Percentiles rank a stretch among this genome's conserved stretches.
Conservation (phyloP, 345 rosid genomes). For the Geranium brycei region DNA sequence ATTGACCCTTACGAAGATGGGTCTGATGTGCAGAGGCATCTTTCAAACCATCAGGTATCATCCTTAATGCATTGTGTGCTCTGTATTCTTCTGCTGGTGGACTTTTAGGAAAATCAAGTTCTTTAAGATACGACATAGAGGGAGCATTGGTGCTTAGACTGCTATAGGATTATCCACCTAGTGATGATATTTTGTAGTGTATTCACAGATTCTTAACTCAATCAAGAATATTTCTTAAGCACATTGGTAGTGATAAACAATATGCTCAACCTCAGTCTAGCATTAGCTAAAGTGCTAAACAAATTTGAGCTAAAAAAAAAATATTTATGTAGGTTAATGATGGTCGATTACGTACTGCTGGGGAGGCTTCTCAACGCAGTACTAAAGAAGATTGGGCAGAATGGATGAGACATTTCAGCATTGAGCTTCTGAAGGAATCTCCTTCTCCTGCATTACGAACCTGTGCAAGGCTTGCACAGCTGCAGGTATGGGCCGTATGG, state of each 20-base stretch:
- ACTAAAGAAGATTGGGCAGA: conserved; percentile 99
- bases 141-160: too few species aligned
- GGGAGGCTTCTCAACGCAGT: conserved; percentile 99
- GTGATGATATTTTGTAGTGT: too few species aligned
- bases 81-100: not conserved
- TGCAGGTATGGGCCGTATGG: conserved; percentile 41
- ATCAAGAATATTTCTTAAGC: too few species aligned
- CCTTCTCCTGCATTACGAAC: conserved; percentile 97
- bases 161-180: too few species aligned
- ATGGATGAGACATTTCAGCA: conserved; percentile 99
- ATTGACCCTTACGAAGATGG: conserved; percentile 81
- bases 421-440: conserved; percentile 91
- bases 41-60: conserved; percentile 58
- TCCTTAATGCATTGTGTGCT: not conserved
- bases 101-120: not conserved
- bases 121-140: too few species aligned
- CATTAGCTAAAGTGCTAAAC: too few species aligned
- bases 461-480: conserved; percentile 93
- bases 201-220: too few species aligned
- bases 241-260: too few species aligned
- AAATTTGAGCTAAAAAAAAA: too few species aligned
- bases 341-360: conserved; percentile 78
- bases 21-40: conserved; percentile 37
- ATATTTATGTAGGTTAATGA: conserved; percentile 54
- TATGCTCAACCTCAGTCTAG: too few species aligned